Base-by-base conservation (phyloP, 2,329 filamentous ascomycete genomes). In the Elsinoe australis region DNA sequence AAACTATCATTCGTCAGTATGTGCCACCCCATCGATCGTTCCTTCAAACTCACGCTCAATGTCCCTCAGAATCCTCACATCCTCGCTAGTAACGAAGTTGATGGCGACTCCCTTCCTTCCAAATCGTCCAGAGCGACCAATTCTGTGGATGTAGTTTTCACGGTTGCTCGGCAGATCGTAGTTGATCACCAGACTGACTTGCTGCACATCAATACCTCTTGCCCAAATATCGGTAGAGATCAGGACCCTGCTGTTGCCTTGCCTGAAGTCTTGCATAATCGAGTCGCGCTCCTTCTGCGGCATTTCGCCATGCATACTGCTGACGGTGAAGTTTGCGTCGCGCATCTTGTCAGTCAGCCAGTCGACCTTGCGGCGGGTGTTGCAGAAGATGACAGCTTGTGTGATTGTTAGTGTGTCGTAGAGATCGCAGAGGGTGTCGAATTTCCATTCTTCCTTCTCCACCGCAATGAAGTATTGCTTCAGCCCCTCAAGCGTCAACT, bases 311-410 rank as follows among this genome's bases (percentile, higher is more conserved):
- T 98, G 92, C 92, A 98, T 98, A 59, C 86, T 90, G 59, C 86
- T 94, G 56, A 98, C 92, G 0, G 92, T 98, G 67, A 98, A 98
- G 72, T 98, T 95, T 60, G 88, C 87, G 67, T 95, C 92, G 55
- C 88, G 85, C 87, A 98, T 95, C 76, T 98, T 98, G 71, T 98
- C 92, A 3, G 92, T 96, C 52, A 98, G 73, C 92, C 92, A 98
- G 67, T 98, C 92, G 47, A 98, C 92, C 85, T 98, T 98, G 67
- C 92, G 82, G 57, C 92, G 83, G 5, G 92, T 98, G 71, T 98
- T 98, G 78, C 92, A 98, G 76, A 98, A 98, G 66, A 98, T 98
- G 66, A 98, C 92, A 36, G 92, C 92, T 71, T 96, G 92, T 12
- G 92, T 96, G 63, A 98, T 96, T 49, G 92, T 98, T 35, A 98